Evolutionary conservation across 352 stramenopile species (phyloP).

Genomic region (Phytopythium sindhum): DNA sequence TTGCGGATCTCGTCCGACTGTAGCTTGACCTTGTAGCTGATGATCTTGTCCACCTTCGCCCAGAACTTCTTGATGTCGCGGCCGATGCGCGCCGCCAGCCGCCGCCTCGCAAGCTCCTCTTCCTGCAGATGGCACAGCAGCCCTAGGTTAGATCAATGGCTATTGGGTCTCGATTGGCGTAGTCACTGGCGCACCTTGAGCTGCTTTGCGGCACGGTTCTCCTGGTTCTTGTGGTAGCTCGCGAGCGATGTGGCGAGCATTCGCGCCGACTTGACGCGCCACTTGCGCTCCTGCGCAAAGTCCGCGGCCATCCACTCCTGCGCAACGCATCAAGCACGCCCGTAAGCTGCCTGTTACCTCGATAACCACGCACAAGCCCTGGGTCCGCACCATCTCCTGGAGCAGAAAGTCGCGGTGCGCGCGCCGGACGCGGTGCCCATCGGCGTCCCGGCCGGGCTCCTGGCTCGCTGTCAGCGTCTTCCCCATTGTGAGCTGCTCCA

Average conservation of each 20-base stretch:
- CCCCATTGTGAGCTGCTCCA: slow-evolving; percentile 49
- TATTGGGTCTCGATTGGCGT: background rate
- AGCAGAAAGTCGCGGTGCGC: slow-evolving; percentile 72
- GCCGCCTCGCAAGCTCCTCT: slow-evolving; percentile 34
- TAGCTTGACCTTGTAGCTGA: slow-evolving; percentile 96
- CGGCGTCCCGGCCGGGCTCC: slow-evolving; percentile 38
- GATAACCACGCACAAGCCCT: background rate
- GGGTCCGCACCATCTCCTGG: slow-evolving; percentile 63
- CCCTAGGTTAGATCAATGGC: background rate
- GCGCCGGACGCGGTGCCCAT: slow-evolving; percentile 32
- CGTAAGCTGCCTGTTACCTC: background rate
- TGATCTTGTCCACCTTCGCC: slow-evolving; percentile 98
- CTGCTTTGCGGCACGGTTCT: slow-evolving; percentile 21
- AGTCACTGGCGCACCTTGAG: slow-evolving; percentile 28
- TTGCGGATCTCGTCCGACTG: slow-evolving; percentile 82
- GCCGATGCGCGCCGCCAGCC: slow-evolving; percentile 74
- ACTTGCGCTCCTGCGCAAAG: slow-evolving; percentile 89
- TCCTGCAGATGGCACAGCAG: slow-evolving; percentile 6
- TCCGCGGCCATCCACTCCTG: slow-evolving; percentile 92
- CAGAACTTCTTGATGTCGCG: slow-evolving; percentile 93
- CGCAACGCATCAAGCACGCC: background rate
- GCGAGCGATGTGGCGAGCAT: slow-evolving; percentile 62
- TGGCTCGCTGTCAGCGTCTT: slow-evolving; percentile 26
- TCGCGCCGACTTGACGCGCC: slow-evolving; percentile 73
- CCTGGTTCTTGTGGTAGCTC: slow-evolving; percentile 50